Conservation (phyloP, 2,329 filamentous ascomycete species). For the Dendryphion nanum region DNA sequence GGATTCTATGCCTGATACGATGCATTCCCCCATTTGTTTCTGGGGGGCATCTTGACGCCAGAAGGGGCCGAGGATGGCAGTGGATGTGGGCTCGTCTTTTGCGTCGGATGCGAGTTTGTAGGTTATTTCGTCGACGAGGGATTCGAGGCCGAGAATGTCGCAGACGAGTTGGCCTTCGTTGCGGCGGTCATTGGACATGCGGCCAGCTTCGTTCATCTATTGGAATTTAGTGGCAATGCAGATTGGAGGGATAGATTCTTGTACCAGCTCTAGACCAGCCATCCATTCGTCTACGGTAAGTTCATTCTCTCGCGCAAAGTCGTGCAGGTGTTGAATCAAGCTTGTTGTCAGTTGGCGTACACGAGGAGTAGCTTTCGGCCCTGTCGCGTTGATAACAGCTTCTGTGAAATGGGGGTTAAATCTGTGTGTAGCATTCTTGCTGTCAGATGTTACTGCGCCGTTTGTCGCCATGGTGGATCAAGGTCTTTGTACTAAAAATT, state of each 20-base stretch:
- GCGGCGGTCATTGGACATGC: conserved; percentile 61
- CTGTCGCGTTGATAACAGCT: conserved; percentile 70
- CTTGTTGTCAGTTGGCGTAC: conserved; percentile 62
- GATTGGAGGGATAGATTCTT: conserved; percentile 2
- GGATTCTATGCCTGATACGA: conserved; percentile 51
- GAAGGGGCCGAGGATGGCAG: conserved; percentile 82
- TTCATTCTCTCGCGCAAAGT: conserved; percentile 75
- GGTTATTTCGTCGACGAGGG: conserved; percentile 75
- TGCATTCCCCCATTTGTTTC: conserved; percentile 67
- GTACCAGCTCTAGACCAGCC: conserved; percentile 66
- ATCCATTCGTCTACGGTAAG: conserved; percentile 79
- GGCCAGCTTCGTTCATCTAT: conserved; percentile 60
- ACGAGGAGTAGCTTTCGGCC: conserved; percentile 65
- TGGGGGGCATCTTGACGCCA: conserved; percentile 72
- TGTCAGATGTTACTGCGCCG: conserved; percentile 8
- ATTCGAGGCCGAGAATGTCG: conserved; percentile 59
- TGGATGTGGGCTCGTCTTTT: conserved; percentile 59
- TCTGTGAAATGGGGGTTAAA: conserved; percentile 77
- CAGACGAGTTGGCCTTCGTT: conserved; percentile 63
- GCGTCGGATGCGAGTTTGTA: conserved; percentile 60
- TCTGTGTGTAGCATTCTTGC: conserved; percentile 25
- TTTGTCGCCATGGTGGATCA: not conserved
- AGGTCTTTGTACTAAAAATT: too few relatives aligned
- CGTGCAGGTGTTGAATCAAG: conserved; percentile 71
- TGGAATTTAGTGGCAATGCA: conserved; percentile 3